These are phyloP conservation scores for Geotrichum phurueaensis DNA, from an alignment of 1,139 yeast genomes.

Conservation along the genomic window DNA sequence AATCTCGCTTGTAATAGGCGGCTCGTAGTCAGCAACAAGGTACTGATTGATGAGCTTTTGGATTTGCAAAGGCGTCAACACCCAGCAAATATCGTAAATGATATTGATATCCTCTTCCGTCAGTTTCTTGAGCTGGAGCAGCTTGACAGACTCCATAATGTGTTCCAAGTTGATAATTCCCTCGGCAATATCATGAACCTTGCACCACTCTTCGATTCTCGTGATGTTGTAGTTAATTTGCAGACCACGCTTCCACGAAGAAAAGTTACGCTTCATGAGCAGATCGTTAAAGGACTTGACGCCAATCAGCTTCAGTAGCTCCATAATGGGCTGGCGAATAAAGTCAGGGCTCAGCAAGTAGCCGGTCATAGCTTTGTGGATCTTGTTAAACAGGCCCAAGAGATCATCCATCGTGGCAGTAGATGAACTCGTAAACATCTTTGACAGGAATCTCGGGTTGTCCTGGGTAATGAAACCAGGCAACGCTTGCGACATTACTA, in stretches of 20 bases:
- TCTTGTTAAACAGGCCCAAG: slow-evolving; percentile 79
- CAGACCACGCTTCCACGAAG: slow-evolving; percentile 98
- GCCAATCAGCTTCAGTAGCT: slow-evolving; percentile 79
- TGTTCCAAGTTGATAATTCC: slow-evolving; percentile 83
- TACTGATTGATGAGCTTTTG: slow-evolving; percentile 88
- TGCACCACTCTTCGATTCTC: slow-evolving; percentile 97
- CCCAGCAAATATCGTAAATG: slow-evolving; percentile 91
- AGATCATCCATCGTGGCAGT: slow-evolving; percentile 94
- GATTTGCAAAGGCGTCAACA: slow-evolving; percentile 87
- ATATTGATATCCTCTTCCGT: slow-evolving; percentile 87
- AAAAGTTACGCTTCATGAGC: slow-evolving; percentile 88
- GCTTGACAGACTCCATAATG: slow-evolving; percentile 87
- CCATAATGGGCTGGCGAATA: slow-evolving; percentile 81
- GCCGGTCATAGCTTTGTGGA: slow-evolving; percentile 90
- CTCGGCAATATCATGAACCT: slow-evolving; percentile 85
- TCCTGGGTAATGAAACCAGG: slow-evolving; percentile 96
- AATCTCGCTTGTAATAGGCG: slow-evolving; percentile 83
- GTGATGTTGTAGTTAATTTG: slow-evolving; percentile 96
- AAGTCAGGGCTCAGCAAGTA: slow-evolving; percentile 84
- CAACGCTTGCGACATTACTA: slow-evolving; percentile 85
- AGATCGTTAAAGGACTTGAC: slow-evolving; percentile 93
- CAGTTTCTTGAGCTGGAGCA: slow-evolving; percentile 84
- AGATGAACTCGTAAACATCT: slow-evolving; percentile 58
- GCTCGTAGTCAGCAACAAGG: slow-evolving; percentile 89
- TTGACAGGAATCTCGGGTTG: slow-evolving; percentile 74